Evolutionary conservation across 805 yeast species (phyloP), one percentile per base, ranked within the genome.

Genomic region (Babjeviella inositovora): DNA sequence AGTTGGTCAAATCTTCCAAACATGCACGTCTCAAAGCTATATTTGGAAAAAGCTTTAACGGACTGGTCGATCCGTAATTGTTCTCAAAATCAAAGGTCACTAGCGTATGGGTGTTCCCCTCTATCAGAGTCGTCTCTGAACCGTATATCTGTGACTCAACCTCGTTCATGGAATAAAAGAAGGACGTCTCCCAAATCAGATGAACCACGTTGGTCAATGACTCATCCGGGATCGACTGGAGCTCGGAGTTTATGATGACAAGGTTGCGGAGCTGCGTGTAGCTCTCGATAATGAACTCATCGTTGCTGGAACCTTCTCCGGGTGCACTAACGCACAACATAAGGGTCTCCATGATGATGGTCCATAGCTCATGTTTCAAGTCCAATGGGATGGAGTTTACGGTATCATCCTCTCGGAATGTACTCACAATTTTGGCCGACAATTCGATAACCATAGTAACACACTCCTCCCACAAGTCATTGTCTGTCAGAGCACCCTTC

Each of bases 21-120:
- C 93, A 76, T 13, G 45, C 38, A 21, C 62, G 45, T 9, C 84
- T 60, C 17, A 76, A 55, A 5, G 41, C 30, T 8, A 50, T 47
- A 28, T 74, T 64, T 2, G 61, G 43, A 12, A 57, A 41, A 7
- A 53, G 36, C 2, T 33, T 34, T 1, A 72, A 41, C 3, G 63
- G 59, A 18, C 58, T 57, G 0, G 87, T 74, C 0, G 79, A 57
- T 1, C 90, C 90, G 34, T 60, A 67, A n/a, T 61, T 50, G 6
- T 57, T 56, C 7, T 57, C 60, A 26, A 63, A 57, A 8, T 58
- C 46, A 28, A 61, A 61, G 2, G 38, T 26, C 3, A 57, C 40
- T 4, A 71, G 34, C 7, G 35, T 39, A 7, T 39, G 30, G 3
- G 65, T n/a, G n/a, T n/a, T n/a, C 42, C 4, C 62, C 46, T 8